A percentile compares a stretch with the other conserved stretches of the same genome.
Conservation (phyloP, 2,329 filamentous ascomycete genomes). For the Penicillium sp. region DNA sequence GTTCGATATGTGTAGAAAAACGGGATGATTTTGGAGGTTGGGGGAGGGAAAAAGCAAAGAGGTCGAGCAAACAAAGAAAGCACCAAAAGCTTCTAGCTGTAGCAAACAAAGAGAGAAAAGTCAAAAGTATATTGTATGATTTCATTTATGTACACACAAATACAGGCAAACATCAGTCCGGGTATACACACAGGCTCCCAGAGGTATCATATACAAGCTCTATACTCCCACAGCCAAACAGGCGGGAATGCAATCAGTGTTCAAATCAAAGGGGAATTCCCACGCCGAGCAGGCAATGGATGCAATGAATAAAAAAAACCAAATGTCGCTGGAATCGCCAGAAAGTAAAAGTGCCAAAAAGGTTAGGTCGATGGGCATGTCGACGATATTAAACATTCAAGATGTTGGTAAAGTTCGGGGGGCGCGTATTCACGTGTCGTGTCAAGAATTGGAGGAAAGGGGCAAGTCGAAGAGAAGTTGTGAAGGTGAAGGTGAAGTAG, state of each 20-base stretch:
- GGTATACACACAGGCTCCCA: constrained; percentile 15
- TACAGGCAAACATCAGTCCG: constrained; percentile 9
- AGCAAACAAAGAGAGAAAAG: neutral
- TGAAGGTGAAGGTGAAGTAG: neutral
- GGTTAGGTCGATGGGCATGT: constrained; percentile 2
- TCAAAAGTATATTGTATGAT: constrained; percentile 4
- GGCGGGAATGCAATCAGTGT: constrained; percentile 26
- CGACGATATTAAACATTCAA: constrained; percentile 8
- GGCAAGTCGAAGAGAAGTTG: neutral
- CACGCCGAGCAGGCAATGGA: constrained; percentile 20
- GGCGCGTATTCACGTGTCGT: constrained; percentile 20
- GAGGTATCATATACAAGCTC: constrained; percentile 39
- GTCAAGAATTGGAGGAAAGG: constrained; percentile 4
- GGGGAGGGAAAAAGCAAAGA: neutral
- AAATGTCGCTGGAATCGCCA: constrained; percentile 22
- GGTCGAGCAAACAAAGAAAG: neutral
- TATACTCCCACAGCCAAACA: constrained; percentile 27
- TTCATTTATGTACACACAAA: constrained; percentile 14
- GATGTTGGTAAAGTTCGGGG: neutral
- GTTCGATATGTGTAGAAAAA: neutral
- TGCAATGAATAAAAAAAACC: constrained; percentile 17
- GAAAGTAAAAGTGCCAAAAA: constrained; percentile 1
- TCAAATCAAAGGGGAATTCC: constrained; percentile 14
- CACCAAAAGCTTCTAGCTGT: neutral
- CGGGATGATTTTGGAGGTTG: neutral